These are phyloP conservation scores for Dothidotthia symphoricarpi DNA, from an alignment of 2,329 filamentous ascomycete genomes.

Conservation along the genomic window DNA sequence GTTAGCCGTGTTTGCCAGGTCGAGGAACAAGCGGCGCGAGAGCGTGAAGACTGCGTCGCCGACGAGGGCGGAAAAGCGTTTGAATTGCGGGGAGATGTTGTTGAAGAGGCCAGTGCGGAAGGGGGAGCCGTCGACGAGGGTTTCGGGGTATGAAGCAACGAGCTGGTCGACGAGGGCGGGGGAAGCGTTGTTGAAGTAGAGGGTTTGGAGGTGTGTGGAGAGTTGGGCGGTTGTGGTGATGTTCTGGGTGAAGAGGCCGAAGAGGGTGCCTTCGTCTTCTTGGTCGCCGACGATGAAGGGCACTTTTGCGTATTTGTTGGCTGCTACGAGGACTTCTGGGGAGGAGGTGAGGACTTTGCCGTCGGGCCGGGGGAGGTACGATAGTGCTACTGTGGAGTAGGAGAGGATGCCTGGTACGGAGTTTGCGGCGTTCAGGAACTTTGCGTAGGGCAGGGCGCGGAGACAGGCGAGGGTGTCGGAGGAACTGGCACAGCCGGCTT, in stretches of 20 bases:
- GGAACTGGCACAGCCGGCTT: constrained; percentile 47
- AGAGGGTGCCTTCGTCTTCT: constrained; percentile 77
- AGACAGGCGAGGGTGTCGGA: constrained; percentile 51
- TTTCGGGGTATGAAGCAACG: constrained; percentile 62
- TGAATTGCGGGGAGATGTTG: constrained; percentile 73
- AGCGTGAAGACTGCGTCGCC: constrained; percentile 76
- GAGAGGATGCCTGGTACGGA: constrained; percentile 67
- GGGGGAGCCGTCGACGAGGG: constrained; percentile 62
- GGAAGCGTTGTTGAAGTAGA: constrained; percentile 62
- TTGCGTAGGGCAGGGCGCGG: constrained; percentile 47
- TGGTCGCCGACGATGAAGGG: constrained; percentile 70
- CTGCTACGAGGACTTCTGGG: constrained; percentile 57
- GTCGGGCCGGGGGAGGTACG: constrained; percentile 73
- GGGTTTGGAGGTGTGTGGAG: constrained; percentile 59
- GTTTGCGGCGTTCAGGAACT: constrained; percentile 62
- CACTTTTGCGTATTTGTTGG: constrained; percentile 58
- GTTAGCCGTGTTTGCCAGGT: constrained; percentile 46
- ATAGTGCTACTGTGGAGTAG: constrained; percentile 67
- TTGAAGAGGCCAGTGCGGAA: constrained; percentile 69
- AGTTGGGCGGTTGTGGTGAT: constrained; percentile 61
- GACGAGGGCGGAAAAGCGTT: constrained; percentile 70
- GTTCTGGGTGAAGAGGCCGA: constrained; percentile 67
- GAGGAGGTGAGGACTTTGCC: constrained; percentile 61
- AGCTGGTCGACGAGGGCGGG: constrained; percentile 54
- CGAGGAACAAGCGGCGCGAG: constrained; percentile 64